Evolutionary conservation across 1,284 basidiomycete genomes (phyloP), one percentile per base, ranked within the genome.

Genomic region (Rhodotorula mucilaginosa): DNA sequence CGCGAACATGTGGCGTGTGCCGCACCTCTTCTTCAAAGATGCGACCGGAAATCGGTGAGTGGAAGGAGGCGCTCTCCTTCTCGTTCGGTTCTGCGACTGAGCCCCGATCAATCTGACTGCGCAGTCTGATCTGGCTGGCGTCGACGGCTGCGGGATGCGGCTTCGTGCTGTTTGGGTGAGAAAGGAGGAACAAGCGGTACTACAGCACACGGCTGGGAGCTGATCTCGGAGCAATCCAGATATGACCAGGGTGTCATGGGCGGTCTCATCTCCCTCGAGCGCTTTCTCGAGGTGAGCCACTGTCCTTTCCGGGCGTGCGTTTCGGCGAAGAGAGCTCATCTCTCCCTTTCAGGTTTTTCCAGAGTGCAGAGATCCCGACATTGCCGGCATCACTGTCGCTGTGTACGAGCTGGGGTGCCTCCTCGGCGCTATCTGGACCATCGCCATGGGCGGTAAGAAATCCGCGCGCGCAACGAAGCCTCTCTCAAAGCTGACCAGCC

Each of bases 371-470:
- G 61, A 67, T 21, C 46, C 68, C 5, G 56, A 70, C 18, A 39
- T 72, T n/a, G 26, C 46, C 18, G 59, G 69, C 10, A 66, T 70
- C 58, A 61, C 59, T 5, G 64, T 70, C 44, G 64, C 69, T 2
- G 47, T 61, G 23, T 70, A 70, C 47, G 64, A 70, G 34, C 39
- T 70, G 2, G 68, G 68, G 5, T 70, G 68, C n/a, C 21, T 70
- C 6, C 23, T 65, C 5, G 68, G 68, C 3, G 69, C 70, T 26
- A 72, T 66, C 26, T 58, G 54, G 21, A 49, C 67, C 26, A 59
- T 65, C 51, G 49, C 65, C 23, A 57, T 87, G 15, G 86, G 86
- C 21, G 86, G 87, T 79, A 82, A 79, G 69, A 44, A 12, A 2
- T 44, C 12, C 12, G 39, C 81, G n/a, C 23, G 10, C 6, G 13